Base-by-base conservation (phyloP, 805 yeast species). In the Yarrowia alimentaria region DNA sequence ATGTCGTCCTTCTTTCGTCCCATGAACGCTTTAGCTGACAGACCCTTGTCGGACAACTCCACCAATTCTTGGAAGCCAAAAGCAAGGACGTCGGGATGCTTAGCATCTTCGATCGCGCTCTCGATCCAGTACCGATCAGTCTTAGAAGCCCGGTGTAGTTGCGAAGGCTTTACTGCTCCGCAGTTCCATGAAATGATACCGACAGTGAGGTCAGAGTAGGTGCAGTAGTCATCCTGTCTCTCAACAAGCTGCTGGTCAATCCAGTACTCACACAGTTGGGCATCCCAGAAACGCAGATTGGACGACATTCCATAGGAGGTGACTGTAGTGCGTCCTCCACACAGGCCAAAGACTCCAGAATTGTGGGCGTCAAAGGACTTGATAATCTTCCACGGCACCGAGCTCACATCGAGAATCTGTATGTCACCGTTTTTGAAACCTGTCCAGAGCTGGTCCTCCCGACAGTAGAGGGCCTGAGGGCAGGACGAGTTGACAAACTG, bases 21-120 rank as follows among this genome's bases (percentile, higher is more conserved):
- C 16, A 69, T 58, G 51, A 70, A 54, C 25, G 62, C 62, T 47
- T 64, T 78, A 60, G 93, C 95, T 0, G 86, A 79, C 31, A 83
- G 79, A 52, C 89, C 75, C 80, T 88, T 87, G 61, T 86, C 85
- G 11, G 91, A 87, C 34, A 93, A 69, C 60, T 90, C 97, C 10
- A 89, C 81, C 25, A 90, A 81, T 60, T 93, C 99, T 64, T 93
- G 95, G 29, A 93, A 70, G 2, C 96, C 98, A 55, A 93, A 73
- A 1, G 83, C 83, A 16, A 86, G 80, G 2, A 90, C 64, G 60
- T 91, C 96, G 28, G 85, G 78, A 22, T 65, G 55, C 14, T 65
- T 59, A 10, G 63, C 59, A 33, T 60, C 58, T 34, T 61, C 61
- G 37, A 53, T 47, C 24, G 43, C 26, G 30, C 25, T 25, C 12